Percentiles rank a stretch among this genome's conserved stretches.
These are phyloP conservation scores for Paracoccidioides lutzii DNA, from an alignment of 2,329 filamentous ascomycete species.

Conservation along the genomic window DNA sequence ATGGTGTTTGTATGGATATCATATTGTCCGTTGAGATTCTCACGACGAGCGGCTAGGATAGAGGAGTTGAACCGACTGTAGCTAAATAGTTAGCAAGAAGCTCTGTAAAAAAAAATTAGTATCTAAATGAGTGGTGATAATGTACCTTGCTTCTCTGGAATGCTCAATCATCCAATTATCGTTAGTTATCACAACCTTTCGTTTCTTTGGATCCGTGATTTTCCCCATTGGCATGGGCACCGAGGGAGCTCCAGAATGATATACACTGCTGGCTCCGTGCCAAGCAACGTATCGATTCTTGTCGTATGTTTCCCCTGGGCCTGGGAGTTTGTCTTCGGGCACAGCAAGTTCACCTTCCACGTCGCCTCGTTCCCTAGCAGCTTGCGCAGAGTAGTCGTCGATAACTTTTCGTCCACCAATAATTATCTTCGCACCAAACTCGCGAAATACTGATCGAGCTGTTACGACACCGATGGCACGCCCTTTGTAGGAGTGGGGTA, in stretches of 20 bases:
- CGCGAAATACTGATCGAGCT: constrained; percentile 87
- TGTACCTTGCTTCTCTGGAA: constrained; percentile 73
- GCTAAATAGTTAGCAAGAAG: constrained; percentile 9
- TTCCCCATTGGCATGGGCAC: constrained; percentile 67
- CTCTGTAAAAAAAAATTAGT: neutral
- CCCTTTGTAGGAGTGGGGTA: constrained; percentile 97
- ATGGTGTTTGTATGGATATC: constrained; percentile 88
- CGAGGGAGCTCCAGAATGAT: constrained; percentile 68
- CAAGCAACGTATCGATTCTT: constrained; percentile 98
- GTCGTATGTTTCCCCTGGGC: constrained; percentile 79
- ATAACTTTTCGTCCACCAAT: constrained; percentile 75
- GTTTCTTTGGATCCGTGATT: constrained; percentile 61
- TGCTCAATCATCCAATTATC: constrained; percentile 97
- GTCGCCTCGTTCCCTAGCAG: constrained; percentile 61
- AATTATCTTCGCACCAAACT: constrained; percentile 89
- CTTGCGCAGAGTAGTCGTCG: constrained; percentile 79
- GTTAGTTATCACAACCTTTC: constrained; percentile 77
- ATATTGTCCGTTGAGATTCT: constrained; percentile 66
- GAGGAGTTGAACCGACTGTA: constrained; percentile 69
- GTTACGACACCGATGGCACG: constrained; percentile 94
- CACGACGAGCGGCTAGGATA: constrained; percentile 54
- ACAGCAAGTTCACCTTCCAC: constrained; percentile 85
- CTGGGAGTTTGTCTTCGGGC: constrained; percentile 66
- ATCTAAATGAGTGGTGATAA: constrained; percentile 8
- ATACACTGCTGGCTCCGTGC: constrained; percentile 93